These are phyloP conservation scores for Nidula microcarpa DNA, from an alignment of 768 basidiomycete genomes.

Conservation along the genomic window DNA sequence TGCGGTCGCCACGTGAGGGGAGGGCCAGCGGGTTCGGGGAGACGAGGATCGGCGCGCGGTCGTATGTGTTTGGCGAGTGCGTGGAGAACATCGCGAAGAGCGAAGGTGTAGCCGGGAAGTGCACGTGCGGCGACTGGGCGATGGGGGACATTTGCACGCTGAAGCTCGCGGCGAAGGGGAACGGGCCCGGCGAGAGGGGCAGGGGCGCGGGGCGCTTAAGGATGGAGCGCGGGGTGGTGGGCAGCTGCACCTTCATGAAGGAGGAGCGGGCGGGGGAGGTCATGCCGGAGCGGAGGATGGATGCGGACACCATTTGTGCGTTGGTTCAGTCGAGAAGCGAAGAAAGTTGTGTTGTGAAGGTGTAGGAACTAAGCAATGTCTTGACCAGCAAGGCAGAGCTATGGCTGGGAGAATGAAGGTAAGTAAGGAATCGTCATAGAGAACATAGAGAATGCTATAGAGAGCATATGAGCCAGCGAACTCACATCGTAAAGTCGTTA, in stretches of 20 bases:
- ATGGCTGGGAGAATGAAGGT: slow-evolving; percentile 5
- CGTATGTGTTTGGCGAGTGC: slow-evolving; percentile 58
- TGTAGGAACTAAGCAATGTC: slow-evolving; percentile 34
- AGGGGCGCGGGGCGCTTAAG: slow-evolving; percentile 37
- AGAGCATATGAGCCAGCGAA: neutral
- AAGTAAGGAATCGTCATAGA: neutral
- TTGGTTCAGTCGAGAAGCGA: slow-evolving; percentile 11
- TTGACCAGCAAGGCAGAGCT: slow-evolving; percentile 47
- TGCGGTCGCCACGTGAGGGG: slow-evolving; percentile 52
- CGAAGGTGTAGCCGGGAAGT: slow-evolving; percentile 61
- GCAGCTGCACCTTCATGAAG: slow-evolving; percentile 15
- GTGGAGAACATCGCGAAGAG: slow-evolving; percentile 54
- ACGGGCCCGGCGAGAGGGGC: slow-evolving; percentile 29
- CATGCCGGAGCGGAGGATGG: slow-evolving; percentile 29
- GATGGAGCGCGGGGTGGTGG: slow-evolving; percentile 26
- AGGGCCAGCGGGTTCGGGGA: slow-evolving; percentile 53
- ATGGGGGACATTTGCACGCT: slow-evolving; percentile 26
- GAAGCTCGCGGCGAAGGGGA: slow-evolving; percentile 24
- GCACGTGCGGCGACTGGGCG: slow-evolving; percentile 49
- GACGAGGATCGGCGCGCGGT: slow-evolving; percentile 60
- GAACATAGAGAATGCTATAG: neutral
- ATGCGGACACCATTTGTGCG: slow-evolving; percentile 31
- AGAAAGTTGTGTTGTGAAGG: slow-evolving; percentile 9
- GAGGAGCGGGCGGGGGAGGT: slow-evolving; percentile 24
- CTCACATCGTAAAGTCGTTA: neutral